These are phyloP conservation scores for Umbelopsis vinacea DNA, from an alignment of 192 early-diverging fungal genomes.

Conservation along the genomic window DNA sequence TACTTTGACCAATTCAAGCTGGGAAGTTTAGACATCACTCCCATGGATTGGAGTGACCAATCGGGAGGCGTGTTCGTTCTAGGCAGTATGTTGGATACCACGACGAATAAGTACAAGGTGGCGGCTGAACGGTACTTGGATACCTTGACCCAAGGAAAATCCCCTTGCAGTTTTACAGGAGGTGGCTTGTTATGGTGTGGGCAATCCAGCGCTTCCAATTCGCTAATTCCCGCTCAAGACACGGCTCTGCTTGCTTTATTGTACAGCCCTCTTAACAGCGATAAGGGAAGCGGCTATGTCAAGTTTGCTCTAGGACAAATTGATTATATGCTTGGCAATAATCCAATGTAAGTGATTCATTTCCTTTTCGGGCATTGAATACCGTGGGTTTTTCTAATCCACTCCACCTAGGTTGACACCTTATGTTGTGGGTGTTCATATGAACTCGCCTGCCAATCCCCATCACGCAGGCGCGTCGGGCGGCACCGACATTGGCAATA, in stretches of 20 bases:
- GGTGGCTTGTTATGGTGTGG: slow-evolving; percentile 51
- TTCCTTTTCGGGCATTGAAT: slow-evolving; percentile 5
- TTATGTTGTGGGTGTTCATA: slow-evolving; percentile 60
- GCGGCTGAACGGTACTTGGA: slow-evolving; percentile 46
- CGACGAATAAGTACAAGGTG: slow-evolving; percentile 41
- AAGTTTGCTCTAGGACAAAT: slow-evolving; percentile 49
- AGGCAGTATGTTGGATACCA: slow-evolving; percentile 41
- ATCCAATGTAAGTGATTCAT: slow-evolving; percentile 43
- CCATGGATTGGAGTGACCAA: slow-evolving; percentile 61
- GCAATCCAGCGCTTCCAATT: slow-evolving; percentile 33
- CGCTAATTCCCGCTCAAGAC: slow-evolving; percentile 40
- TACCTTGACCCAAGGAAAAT: slow-evolving; percentile 31
- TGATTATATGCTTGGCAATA: slow-evolving; percentile 58
- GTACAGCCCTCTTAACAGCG: slow-evolving; percentile 27
- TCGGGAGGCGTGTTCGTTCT: slow-evolving; percentile 51
- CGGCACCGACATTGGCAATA: slow-evolving; percentile 45
- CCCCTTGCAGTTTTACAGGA: slow-evolving; percentile 47
- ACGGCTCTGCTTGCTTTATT: slow-evolving; percentile 45
- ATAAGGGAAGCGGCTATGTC: slow-evolving; percentile 24
- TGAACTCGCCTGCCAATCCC: slow-evolving; percentile 61
- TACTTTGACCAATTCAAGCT: slow-evolving; percentile 51
- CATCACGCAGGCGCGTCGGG: slow-evolving; percentile 63
- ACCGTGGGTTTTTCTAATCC: too few relatives aligned
- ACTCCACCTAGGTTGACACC: slow-evolving; percentile 48
- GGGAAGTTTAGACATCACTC: slow-evolving; percentile 8